Percentiles rank a stretch among this genome's conserved stretches.
phyloP scores from a whole-genome alignment of 352 stramenopile species.

The Globisporangium nunn region DNA sequence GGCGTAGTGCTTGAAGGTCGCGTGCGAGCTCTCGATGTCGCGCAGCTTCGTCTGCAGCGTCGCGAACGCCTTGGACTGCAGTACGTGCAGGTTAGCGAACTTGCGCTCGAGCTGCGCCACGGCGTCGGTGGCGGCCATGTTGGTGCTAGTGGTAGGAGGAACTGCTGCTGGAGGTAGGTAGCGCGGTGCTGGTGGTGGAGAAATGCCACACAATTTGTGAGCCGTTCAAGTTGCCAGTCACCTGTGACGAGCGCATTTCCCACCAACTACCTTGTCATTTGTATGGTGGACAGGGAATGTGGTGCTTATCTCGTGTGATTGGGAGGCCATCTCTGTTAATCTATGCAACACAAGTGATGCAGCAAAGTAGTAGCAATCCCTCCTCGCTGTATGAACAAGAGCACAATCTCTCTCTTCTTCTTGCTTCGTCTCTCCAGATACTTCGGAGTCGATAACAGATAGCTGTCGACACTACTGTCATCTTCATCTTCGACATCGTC shows the following conservation, averaged over 20 bases:
- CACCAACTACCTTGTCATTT: too few species aligned
- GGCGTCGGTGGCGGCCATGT: slow-evolving; percentile 37
- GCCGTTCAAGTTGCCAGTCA: too few species aligned
- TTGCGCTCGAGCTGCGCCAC: slow-evolving; percentile 46
- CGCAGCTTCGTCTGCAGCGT: slow-evolving; percentile 71
- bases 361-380: slow-evolving; percentile 4
- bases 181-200: not conserved
- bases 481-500: too few species aligned
- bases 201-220: too few species aligned
- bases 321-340: too few species aligned
- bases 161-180: too few species aligned
- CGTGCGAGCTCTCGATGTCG: slow-evolving; percentile 55
- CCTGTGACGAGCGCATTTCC: too few species aligned
- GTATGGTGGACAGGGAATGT: too few species aligned
- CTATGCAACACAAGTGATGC: too few species aligned
- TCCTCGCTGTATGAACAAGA: not conserved
- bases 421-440: not conserved
- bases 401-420: not conserved
- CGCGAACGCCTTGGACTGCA: slow-evolving; percentile 55
- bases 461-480: too few species aligned
- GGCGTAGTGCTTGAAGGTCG: slow-evolving; percentile 74
- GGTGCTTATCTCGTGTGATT: too few species aligned
- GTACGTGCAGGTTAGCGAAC: slow-evolving; percentile 58
- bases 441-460: not conserved
- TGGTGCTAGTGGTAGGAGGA: not conserved